Evolutionary conservation across 805 yeast species (phyloP), one percentile per base, ranked within the genome.

Genomic region (Phaffomyces antillensis): DNA sequence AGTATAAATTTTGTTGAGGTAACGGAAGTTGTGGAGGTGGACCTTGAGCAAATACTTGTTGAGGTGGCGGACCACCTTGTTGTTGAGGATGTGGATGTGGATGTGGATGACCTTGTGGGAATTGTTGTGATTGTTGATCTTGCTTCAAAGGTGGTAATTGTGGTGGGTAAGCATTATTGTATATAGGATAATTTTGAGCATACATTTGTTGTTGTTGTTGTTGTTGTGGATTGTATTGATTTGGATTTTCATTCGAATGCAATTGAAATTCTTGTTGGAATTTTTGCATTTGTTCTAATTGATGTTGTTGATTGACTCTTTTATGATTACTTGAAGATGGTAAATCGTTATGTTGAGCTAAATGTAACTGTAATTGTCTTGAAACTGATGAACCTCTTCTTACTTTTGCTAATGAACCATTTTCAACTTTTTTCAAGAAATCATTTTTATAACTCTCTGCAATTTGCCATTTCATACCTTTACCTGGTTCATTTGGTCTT

Each of bases 381-480:
- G 90, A 80, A 12, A 86, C 93, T 31, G 86, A 79, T 11, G 86
- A 79, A 9, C 95, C 95, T 54, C 95, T 69, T 66, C 87, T 79
- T 17, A 81, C 74, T 56, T 85, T 86, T 54, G 81, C 77, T 40
- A 85, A 65, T 35, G 83, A 76, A 15, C 96, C 96, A 48, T 76
- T 81, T 47, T 77, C 78, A 67, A 90, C 81, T 67, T 89, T 86
- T 53, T 75, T 77, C 61, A 90, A 65, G 57, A 90, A 90, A 52
- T 93, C 99, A 38, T 81, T 81, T 56, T 84, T 82, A 62, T 85
- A 91, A 40, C 81, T 69, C 36, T 87, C 93, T 51, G 89, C 80
- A 47, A 93, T 90, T 67, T 89, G 95, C 99, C 99, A 93, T 66
- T 93, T 93, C 95, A 93, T 91, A 52, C 99, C 98, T 64, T 93